Evolutionary conservation across 768 basidiomycete species (phyloP), one percentile per base, ranked within the genome.

Genomic region (Kwoniella shandongensis): DNA sequence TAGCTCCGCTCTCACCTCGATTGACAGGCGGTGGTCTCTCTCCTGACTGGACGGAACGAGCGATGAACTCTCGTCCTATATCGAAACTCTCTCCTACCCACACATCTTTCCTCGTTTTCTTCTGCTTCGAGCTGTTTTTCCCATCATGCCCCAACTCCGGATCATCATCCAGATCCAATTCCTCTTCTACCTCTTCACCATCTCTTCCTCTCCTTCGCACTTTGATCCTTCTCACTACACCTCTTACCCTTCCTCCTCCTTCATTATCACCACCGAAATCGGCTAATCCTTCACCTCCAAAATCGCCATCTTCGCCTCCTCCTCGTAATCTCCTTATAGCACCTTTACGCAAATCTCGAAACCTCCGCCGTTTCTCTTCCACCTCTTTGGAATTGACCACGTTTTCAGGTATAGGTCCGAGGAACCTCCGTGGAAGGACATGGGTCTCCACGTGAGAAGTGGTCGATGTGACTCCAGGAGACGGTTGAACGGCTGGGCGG

Each of bases 21-120:
- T 26, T 17, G 44, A 1, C 44, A 15, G 54, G 47, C 23, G 48
- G 48, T 38, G 54, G 48, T 22, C 29, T 35, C 29, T 17, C 22
- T 15, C 22, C 36, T 10, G 38, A 8, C 26, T 49, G 7, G 48
- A 49, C 40, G 26, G 29, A 26, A 17, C 44, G 18, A 29, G 54
- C 44, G 6, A 51, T 26, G 54, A 70, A 73, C 44, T 73, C 71
- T 45, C 62, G 20, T 30, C 71, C 71, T 40, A 73, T 70, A 52
- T 73, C 69, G 51, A 73, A 73, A 47, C 71, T 73, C 44, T 68
- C 68, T 30, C 72, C 72, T 36, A 66, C 29, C 72, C 72, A 74
- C 1, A 73, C 63, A 58, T 73, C 61, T 38, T 70, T 73, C 38
- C 66, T 53, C 42, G 59, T 54, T 45, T 69, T 61, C n/a, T 52